Evolutionary conservation across 257 asterid genomes (phyloP), one percentile per base, ranked within the genome.

Genomic region (Striga asiatica): DNA sequence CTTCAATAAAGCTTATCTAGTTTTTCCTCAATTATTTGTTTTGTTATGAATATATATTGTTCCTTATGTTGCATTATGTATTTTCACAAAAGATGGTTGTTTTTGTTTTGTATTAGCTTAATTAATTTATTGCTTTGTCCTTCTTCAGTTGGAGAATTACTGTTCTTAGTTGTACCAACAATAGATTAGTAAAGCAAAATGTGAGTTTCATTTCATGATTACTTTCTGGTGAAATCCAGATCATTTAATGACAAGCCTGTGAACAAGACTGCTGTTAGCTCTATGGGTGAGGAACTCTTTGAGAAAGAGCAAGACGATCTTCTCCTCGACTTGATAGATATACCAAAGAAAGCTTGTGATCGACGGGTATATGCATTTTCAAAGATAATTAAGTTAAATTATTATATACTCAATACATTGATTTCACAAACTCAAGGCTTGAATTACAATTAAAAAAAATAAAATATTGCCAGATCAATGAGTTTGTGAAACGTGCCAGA

Each of bases 271-370:
- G 77, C 77, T 1, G 17, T 64, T 51, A 94, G 92, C 12, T 82
- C 93, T 17, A 69, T 76, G n/a, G 95, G 97, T n/a, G 78, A 71
- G 63, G 94, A 84, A 37, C 93, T 91, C 16, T 87, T 87, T 46
- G 97, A 91, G 73, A 87, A 77, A 71, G 98, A 91, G 66, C 98
- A 91, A 74, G 95, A 88, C 17, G 95, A 91, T 65, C 95, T 91
- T 22, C 86, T 91, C 17, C 71, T 68, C 28, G 98, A 91, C 71
- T 70, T 91, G 71, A 87, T 80, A 56, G 97, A 91, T 57, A 84
- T 91, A 58, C 98, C 98, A 19, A 91, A 88, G 76, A 91, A 87
- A 64, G 93, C 97, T 56, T 87, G 97, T 54, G 98, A 91, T 62
- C 95, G 95, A 9, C 74, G 83, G 87, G 98, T 91, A 72, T 51